Evolutionary conservation across 176 grass and related monocot species (phyloP).

Genomic region (Puya raimondii): DNA sequence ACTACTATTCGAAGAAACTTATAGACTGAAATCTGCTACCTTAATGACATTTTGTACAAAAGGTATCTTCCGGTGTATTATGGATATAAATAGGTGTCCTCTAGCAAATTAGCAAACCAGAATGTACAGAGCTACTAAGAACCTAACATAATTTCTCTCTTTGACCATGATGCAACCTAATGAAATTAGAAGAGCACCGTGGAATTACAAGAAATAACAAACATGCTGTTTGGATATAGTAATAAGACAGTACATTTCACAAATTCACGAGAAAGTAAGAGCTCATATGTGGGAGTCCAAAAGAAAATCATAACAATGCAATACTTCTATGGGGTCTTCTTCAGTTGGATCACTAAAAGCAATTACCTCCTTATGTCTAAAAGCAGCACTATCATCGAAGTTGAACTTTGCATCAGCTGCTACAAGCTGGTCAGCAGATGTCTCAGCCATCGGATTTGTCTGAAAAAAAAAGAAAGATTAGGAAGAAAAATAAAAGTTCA

Average conservation of each 20-base stretch:
- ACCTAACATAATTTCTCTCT: too few relatives aligned
- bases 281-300: too few relatives aligned
- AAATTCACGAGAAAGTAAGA: too few relatives aligned
- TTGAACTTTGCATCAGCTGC: conserved; percentile 99
- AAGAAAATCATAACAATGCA: neutral
- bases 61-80: too few relatives aligned
- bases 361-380: conserved; percentile 90
- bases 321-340: conserved; percentile 94
- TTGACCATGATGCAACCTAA: too few relatives aligned
- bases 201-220: too few relatives aligned
- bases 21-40: too few relatives aligned
- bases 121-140: too few relatives aligned
- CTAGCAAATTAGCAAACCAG: too few relatives aligned
- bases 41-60: too few relatives aligned
- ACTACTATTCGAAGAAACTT: too few relatives aligned
- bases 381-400: conserved; percentile 98
- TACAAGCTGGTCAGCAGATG: conserved; percentile 76
- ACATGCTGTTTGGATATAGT: neutral
- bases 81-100: neutral
- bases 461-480: conserved; percentile 16
- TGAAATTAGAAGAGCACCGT: too few relatives aligned
- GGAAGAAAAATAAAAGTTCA: neutral
- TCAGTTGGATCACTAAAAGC: conserved; percentile 80
- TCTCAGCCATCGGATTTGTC: conserved; percentile 98
- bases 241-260: neutral